Evolutionary conservation across 306 rosid genomes (phyloP).

Genomic region (Rosa chinensis): DNA sequence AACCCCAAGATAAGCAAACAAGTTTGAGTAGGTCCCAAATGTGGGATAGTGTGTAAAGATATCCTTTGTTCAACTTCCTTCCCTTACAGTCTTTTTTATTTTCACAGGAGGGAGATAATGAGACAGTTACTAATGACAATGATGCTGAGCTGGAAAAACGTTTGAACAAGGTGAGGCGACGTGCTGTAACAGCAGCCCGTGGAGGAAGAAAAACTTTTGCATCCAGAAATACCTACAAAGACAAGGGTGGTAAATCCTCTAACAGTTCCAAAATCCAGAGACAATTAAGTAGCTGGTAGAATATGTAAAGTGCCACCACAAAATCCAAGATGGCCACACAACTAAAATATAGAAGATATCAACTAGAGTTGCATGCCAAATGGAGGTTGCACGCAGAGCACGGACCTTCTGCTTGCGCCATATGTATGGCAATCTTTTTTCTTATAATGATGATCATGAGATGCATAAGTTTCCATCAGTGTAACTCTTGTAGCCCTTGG

Average conservation of each 20-base stretch:
- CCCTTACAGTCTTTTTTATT: conserved; percentile 2
- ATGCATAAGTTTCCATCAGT: not conserved
- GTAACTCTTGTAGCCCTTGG: not conserved
- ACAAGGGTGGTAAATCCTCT: conserved; percentile 84
- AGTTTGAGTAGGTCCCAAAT: not conserved
- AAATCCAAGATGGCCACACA: not conserved
- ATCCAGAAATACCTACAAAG: conserved; percentile 78
- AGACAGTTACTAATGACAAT: conserved; percentile 34
- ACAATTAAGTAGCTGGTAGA: conserved; percentile 62
- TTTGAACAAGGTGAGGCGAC: conserved; percentile 63
- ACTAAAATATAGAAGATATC: not conserved
- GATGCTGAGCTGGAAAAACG: conserved; percentile 57
- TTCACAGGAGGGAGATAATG: conserved; percentile 44
- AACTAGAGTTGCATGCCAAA: not conserved
- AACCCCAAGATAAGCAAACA: not conserved
- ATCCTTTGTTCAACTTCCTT: not conserved
- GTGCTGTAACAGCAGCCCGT: conserved; percentile 54
- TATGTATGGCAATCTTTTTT: not conserved
- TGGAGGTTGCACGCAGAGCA: not conserved
- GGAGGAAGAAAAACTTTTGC: conserved; percentile 53
- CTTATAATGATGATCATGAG: not conserved
- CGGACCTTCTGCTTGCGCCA: not conserved
- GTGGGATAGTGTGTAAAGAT: not conserved
- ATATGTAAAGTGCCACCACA: not conserved
- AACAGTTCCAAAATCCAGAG: conserved; percentile 60